These are phyloP conservation scores for Posidonia oceanica DNA, from an alignment of 116 monocot species.

Conservation along the genomic window DNA sequence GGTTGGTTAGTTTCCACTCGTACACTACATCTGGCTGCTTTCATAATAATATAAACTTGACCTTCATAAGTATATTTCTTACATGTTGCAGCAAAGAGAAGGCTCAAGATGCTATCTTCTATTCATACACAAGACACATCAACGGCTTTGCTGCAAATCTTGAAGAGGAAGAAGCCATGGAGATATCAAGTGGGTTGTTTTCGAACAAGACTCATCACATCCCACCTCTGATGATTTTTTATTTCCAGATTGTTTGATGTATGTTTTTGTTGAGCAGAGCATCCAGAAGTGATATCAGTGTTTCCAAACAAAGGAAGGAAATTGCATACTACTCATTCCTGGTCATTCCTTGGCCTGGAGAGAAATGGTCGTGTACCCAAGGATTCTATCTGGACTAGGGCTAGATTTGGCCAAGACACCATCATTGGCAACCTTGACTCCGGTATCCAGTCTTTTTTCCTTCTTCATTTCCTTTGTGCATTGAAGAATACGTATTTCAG, in stretches of 20 bases:
- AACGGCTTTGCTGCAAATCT: constrained; percentile 68
- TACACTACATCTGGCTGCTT: too few relatives aligned
- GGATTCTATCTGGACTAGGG: constrained; percentile 35
- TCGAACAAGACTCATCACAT: background rate
- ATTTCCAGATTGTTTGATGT: constrained; percentile 14
- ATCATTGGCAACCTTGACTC: constrained; percentile 20
- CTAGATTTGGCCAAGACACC: constrained; percentile 13
- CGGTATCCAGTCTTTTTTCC: background rate
- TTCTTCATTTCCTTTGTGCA: background rate
- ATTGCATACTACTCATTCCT: constrained; percentile 54
- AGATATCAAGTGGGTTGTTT: constrained; percentile 32
- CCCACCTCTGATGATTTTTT: background rate
- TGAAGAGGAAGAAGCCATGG: constrained; percentile 35
- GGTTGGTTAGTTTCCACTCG: constrained; percentile 7
- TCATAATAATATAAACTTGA: too few relatives aligned
- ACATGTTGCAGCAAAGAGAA: constrained; percentile 31
- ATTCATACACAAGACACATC: constrained; percentile 60
- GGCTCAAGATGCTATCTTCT: constrained; percentile 54
- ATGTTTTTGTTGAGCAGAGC: constrained; percentile 29
- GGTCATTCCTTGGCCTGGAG: constrained; percentile 58
- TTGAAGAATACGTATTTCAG: too few relatives aligned
- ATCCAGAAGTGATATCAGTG: constrained; percentile 35
- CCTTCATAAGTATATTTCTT: background rate
- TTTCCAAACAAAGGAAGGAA: constrained; percentile 40
- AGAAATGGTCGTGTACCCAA: constrained; percentile 24